These are phyloP conservation scores for Pestalotiopsis sp. DNA, from an alignment of 2,329 filamentous ascomycete species.

Conservation along the genomic window DNA sequence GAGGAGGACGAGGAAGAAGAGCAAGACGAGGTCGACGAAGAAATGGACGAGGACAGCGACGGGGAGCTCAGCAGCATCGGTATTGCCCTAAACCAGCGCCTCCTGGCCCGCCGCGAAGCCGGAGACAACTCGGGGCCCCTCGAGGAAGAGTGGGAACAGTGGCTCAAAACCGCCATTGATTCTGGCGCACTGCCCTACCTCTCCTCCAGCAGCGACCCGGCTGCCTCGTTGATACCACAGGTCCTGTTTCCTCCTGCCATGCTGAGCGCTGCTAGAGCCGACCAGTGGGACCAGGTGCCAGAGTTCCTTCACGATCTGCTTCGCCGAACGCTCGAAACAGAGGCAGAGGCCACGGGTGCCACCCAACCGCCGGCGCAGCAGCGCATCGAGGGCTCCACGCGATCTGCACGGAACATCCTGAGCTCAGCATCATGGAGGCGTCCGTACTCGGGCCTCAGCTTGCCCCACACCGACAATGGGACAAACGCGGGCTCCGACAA, in stretches of 20 bases:
- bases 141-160: slow-evolving; percentile 76
- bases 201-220: slow-evolving; percentile 36
- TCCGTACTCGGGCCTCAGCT: slow-evolving; percentile 37
- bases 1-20: slow-evolving; percentile 37
- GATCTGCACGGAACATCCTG: slow-evolving; percentile 16
- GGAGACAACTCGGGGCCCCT: slow-evolving; percentile 61
- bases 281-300: slow-evolving; percentile 61
- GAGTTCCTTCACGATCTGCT: slow-evolving; percentile 57
- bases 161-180: slow-evolving; percentile 72
- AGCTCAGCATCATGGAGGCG: slow-evolving; percentile 23
- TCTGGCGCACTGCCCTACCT: slow-evolving; percentile 57
- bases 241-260: slow-evolving; percentile 53
- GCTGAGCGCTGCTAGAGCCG: slow-evolving; percentile 56
- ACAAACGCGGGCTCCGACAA: slow-evolving; percentile 21
- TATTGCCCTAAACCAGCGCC: slow-evolving; percentile 63
- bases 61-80: slow-evolving; percentile 62
- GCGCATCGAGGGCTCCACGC: slow-evolving; percentile 13
- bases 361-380: slow-evolving; percentile 16
- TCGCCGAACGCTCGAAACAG: slow-evolving; percentile 46
- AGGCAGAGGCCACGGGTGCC: slow-evolving; percentile 23
- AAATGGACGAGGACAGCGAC: slow-evolving; percentile 54
- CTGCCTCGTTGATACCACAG: slow-evolving; percentile 30
- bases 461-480: slow-evolving; percentile 38
- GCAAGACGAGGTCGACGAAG: slow-evolving; percentile 46
- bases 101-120: slow-evolving; percentile 64